Base-by-base conservation (phyloP, 352 stramenopile species). In the Phytophthora tentaculata region DNA sequence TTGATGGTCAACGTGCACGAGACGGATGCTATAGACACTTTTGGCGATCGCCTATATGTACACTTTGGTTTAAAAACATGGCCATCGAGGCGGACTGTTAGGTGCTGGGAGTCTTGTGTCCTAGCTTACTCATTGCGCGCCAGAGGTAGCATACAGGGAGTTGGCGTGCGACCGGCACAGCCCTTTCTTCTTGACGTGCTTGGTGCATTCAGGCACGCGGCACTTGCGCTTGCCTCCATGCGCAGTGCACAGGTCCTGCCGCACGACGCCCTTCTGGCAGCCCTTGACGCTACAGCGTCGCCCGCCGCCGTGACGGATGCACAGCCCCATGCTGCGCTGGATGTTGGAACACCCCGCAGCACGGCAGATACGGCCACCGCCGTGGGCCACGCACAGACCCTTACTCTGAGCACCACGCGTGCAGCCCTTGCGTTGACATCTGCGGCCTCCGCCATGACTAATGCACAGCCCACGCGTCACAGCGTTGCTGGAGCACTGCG, bases 211-310 rank as follows among this genome's bases (percentile, higher is more conserved):
- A 4, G 86, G 77, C 37, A 94, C 77, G 26, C 80, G 82, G 56
- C 86, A 94, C 69, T 94, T 94, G 69, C 84, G 84, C 65, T 94
- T 94, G 61, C 86, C 90, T 10, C 90, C 90, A 57, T 97, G 90
- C 20, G 87, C 88, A 23, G 88, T 96, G 73, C 88, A 96, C 65
- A 96, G 64, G 45, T 94, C 87, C 72, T 94, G 88, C 14, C 88
- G 85, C 55, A 95, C 86, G n/a, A 94, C 88, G 19, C 88, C 88
- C 57, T 94, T 96, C 51, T 92, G 81, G 49, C 88, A 96, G 26
- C 84, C 86, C 13, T 86, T 75, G 56, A 94, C 77, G 61, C 83
- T 89, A 75, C 89, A 97, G 61, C 84, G 86, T 64, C 90, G 87
- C 45, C 89, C 88, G 44, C 88, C 89, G 29, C 89, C 89, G 66